These are phyloP conservation scores for Rosa hybrid DNA, from an alignment of 331 rosid species.

Conservation along the genomic window DNA sequence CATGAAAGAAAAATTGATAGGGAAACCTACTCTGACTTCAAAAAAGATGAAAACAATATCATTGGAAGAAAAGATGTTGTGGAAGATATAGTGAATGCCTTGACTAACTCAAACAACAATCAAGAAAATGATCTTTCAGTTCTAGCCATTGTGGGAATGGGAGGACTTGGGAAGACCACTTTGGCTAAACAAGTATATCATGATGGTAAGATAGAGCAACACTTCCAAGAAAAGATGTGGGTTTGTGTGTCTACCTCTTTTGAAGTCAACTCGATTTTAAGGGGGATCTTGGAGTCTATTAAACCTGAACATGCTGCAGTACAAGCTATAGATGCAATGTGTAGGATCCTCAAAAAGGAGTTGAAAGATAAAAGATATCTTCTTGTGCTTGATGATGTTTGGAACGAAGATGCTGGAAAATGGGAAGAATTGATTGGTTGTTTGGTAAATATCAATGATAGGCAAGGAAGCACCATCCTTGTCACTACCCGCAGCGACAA, in stretches of 20 bases:
- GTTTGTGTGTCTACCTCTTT: conserved; percentile 21
- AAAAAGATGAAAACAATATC: not conserved
- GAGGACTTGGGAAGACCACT: conserved; percentile 35
- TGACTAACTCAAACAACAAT: not conserved
- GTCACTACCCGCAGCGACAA: conserved; percentile 20
- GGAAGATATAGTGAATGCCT: conserved; percentile 3
- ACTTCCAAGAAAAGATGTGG: conserved; percentile 28
- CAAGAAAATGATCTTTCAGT: not conserved
- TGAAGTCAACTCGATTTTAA: not conserved
- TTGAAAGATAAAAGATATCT: conserved; percentile 4
- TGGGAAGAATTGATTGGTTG: conserved; percentile 1
- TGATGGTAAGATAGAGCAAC: not conserved
- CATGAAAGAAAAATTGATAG: not conserved
- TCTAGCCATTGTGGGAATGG: conserved; percentile 25
- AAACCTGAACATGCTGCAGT: not conserved
- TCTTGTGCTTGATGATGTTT: conserved; percentile 37
- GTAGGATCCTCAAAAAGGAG: not conserved
- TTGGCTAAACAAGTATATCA: conserved; percentile 21
- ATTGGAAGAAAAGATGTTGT: conserved; percentile 21
- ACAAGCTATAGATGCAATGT: not conserved
- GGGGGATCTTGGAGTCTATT: conserved; percentile 11
- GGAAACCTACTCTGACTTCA: not conserved
- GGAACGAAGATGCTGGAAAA: not conserved
- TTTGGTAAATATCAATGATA: not conserved
- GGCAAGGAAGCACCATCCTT: conserved; percentile 11